Evolutionary conservation across 2,329 filamentous ascomycete species (phyloP), one percentile per base, ranked within the genome.

Genomic region (Chrysoporthe austroafricana): DNA sequence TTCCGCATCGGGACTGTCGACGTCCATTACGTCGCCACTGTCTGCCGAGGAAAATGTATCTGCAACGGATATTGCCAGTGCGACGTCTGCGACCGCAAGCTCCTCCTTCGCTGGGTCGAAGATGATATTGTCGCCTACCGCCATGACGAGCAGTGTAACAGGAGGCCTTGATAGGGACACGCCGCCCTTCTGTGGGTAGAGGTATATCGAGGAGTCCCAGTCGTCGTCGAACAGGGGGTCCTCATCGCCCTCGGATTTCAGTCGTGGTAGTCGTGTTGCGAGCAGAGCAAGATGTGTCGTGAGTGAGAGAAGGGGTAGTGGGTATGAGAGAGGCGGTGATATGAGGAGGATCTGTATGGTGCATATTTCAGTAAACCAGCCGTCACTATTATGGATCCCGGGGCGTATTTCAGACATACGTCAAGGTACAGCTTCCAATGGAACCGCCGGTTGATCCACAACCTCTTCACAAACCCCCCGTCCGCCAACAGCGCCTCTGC

Each of bases 191-290:
- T 84, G 85, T 1, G 89, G 86, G 80, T 96, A 99, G 42, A 99
- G 82, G 67, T 89, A 90, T 21, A 88, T 85, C 0, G 94, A 90
- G 18, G 91, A 91, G 71, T 91, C 93, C 96, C 96, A 99, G 81
- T 99, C 96, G 80, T 99, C 96, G 81, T 97, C 91, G 80, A 99
- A 99, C 76, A 97, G 90, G 14, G 96, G 96, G 74, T 99, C 96
- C 81, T 99, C 96, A 80, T 98, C 95, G 67, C 88, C 88, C 78
- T 97, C 92, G 1, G 94, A 97, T 77, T 93, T 93, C 63, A 97
- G 84, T 36, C 89, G 87, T 8, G 96, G 96, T 2, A 98, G 85
- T 71, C 91, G 90, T 7, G 96, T 95, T 42, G 92, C 90, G 70
- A 97, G 89, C 59, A 99, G 91, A 3, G 96, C 96, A 69, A 99